Conservation (phyloP, 176 grass and related monocot species). For the Oryza meridionalis region DNA sequence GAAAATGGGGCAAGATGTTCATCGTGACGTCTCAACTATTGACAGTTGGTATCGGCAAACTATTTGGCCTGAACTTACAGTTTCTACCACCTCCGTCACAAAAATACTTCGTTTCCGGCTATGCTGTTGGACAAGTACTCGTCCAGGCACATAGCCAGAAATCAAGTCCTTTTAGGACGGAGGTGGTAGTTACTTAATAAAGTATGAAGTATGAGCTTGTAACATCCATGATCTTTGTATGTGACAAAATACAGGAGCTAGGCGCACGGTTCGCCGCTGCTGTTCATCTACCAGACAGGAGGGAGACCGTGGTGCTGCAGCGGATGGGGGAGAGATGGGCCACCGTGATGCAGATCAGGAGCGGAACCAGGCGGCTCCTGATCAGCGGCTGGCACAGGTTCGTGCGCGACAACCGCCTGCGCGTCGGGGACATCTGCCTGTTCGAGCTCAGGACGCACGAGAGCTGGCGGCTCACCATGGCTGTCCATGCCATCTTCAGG, state of each 20-base stretch:
- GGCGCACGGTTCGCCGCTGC: conserved; percentile 9
- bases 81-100: too few relatives aligned
- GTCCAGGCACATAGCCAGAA: too few relatives aligned
- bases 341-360: background rate
- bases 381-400: conserved; percentile 39
- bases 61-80: background rate
- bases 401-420: conserved; percentile 38
- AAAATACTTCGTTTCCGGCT: too few relatives aligned
- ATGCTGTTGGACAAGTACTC: too few relatives aligned
- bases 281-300: conserved; percentile 23
- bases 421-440: conserved; percentile 50
- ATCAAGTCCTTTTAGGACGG: too few relatives aligned
- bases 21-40: background rate
- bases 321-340: background rate
- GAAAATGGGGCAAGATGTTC: background rate
- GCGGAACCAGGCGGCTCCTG: conserved; percentile 4
- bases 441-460: conserved; percentile 45
- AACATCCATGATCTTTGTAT: background rate
- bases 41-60: background rate
- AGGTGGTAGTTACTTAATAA: background rate
- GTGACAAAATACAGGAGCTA: conserved; percentile 32
- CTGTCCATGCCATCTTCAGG: conserved; percentile 38
- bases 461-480: conserved; percentile 20
- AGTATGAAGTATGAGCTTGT: background rate
- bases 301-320: conserved; percentile 19